phyloP scores from a whole-genome alignment of 768 basidiomycete species.

The Strobilomyces confusus region DNA sequence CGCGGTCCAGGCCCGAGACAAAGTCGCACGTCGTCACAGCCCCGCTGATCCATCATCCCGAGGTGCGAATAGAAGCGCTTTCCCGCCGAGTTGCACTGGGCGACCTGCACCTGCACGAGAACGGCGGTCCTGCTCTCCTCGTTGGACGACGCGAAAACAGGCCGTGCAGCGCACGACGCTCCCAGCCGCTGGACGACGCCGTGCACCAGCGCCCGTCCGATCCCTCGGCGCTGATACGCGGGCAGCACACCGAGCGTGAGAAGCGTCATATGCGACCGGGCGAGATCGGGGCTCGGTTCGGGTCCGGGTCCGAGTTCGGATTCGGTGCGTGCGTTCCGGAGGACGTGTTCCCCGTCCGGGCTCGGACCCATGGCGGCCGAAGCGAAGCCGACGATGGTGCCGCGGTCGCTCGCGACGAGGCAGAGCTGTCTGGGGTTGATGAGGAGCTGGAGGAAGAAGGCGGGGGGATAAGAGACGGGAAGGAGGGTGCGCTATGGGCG shows the following conservation, averaged over 20 bases:
- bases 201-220: slow-evolving; percentile 29
- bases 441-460: slow-evolving; percentile 33
- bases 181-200: slow-evolving; percentile 26
- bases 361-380: slow-evolving; percentile 20
- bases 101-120: slow-evolving; percentile 28
- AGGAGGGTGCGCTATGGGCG: slow-evolving; percentile 21
- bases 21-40: slow-evolving; percentile 5
- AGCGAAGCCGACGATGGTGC: slow-evolving; percentile 25
- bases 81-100: slow-evolving; percentile 22
- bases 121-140: slow-evolving; percentile 14
- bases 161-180: background rate
- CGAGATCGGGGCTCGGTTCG: slow-evolving; percentile 5
- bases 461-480: slow-evolving; percentile 24
- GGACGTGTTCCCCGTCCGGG: background rate
- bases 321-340: background rate
- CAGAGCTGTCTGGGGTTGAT: slow-evolving; percentile 29
- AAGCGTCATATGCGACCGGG: slow-evolving; percentile 19
- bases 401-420: slow-evolving; percentile 23
- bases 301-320: background rate
- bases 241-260: slow-evolving; percentile 31
- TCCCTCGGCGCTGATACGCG: slow-evolving; percentile 24
- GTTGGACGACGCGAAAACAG: background rate
- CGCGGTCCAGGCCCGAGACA: slow-evolving; percentile 17
- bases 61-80: slow-evolving; percentile 27
- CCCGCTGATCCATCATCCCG: slow-evolving; percentile 26